Evolutionary conservation across 202 grass and related monocot species (phyloP), one percentile per base, ranked within the genome.

Genomic region (Schoenoplectus triqueter): DNA sequence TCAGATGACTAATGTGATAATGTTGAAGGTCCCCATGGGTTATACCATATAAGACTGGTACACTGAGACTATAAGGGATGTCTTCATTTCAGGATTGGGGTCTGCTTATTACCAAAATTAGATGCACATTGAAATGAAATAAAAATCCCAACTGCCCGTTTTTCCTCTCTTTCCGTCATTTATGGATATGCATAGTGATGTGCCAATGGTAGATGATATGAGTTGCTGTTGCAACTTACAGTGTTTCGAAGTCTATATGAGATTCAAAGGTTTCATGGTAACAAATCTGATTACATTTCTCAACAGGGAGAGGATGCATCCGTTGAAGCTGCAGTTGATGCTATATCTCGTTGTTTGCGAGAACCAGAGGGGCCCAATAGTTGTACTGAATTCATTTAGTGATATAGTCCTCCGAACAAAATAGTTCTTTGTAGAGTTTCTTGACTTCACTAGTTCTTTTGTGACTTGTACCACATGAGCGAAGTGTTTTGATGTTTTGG

Each of bases 241-340:
- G 50, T 56, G 73, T 76, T 76, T 52, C 1, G 10, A 39, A 10
- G 19, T 77, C 21, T 57, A 40, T 57, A 56, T 59, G 20, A 15
- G 10, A 60, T 44, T 60, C 20, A 2, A 0, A 60, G 17, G 14
- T 42, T 41, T n/a, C 10, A 0, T 42, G 13, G 31, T 78, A 78
- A 61, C 6, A 78, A 17, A 61, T 18, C 1, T 42, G 39, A 59
- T 44, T 78, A 60, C 5, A 13, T 61, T 75, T 46, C 69, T 75
- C 55, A 80, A 80, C 64, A 98, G 95, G 95, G 95, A 57, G 95
- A 98, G 86, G 95, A 98, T 84, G 92, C 95, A 74, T 95, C 95
- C 6, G 92, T 98, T 68, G 92, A 98, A 90, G 91, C 92, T 55
- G 91, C 91, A 64, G 95, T 98, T 48, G 88, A 77, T 46, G 95